Conservation (phyloP, 768 basidiomycete genomes). For the Ramaria sp. region DNA sequence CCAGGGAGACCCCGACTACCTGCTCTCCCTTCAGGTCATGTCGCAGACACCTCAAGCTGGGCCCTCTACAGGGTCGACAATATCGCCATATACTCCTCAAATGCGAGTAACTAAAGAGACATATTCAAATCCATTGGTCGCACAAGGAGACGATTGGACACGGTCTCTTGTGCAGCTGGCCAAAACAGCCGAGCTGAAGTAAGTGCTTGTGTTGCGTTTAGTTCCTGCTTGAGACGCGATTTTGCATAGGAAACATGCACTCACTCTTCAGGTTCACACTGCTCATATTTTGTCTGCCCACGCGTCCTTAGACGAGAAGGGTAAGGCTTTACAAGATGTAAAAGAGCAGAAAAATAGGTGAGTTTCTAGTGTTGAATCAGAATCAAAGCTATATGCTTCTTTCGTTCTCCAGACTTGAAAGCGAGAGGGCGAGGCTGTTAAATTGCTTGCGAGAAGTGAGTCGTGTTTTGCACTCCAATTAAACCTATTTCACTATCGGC, state of each 20-base stretch:
- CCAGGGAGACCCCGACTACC: slow-evolving; percentile 9
- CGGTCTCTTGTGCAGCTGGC: slow-evolving; percentile 78
- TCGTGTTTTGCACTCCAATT: slow-evolving; percentile 6
- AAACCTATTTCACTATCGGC: neutral
- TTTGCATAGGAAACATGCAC: slow-evolving; percentile 58
- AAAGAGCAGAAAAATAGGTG: slow-evolving; percentile 81
- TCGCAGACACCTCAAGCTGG: slow-evolving; percentile 6
- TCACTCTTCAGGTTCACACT: slow-evolving; percentile 77
- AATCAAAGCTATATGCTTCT: too few relatives aligned
- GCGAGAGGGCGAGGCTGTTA: slow-evolving; percentile 59
- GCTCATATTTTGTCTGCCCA: slow-evolving; percentile 82
- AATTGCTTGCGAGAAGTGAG: slow-evolving; percentile 59
- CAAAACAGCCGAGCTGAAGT: slow-evolving; percentile 85
- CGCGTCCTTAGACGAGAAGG: slow-evolving; percentile 66
- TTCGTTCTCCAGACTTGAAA: slow-evolving; percentile 44
- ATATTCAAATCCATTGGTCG: slow-evolving; percentile 40
- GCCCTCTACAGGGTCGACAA: neutral
- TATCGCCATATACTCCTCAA: slow-evolving; percentile 1
- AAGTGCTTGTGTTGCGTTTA: slow-evolving; percentile 21
- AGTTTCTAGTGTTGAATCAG: slow-evolving; percentile 17
- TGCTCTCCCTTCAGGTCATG: neutral
- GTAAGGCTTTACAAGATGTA: slow-evolving; percentile 68
- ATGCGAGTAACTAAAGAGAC: slow-evolving; percentile 9
- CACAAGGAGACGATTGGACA: slow-evolving; percentile 72
- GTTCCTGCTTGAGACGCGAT: neutral